Evolutionary conservation across 352 stramenopile genomes (phyloP), one percentile per base, ranked within the genome.

Genomic region (Phytopythium oedochilum): DNA sequence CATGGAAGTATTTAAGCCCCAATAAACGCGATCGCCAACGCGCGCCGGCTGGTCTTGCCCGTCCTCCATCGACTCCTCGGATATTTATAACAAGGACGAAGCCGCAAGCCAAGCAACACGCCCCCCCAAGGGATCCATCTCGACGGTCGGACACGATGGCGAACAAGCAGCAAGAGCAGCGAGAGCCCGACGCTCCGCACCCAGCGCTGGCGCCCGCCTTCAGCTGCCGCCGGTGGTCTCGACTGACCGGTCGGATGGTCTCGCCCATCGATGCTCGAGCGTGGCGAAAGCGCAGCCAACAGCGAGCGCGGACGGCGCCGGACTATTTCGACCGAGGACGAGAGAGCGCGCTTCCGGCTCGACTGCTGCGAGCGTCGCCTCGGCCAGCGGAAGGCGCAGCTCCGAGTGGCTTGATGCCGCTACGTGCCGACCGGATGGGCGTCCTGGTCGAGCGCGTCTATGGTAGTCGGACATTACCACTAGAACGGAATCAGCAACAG

Each of bases 221-320:
- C 55, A 82, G 71, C 54, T 79, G 71, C 63, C 68, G 68, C 49
- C 62, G 73, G 9, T 81, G 70, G 70, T 60, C 66, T 2, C 48
- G 60, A 18, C 50, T 78, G 20, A 77, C 65, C 8, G 70, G 70
- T 26, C 67, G 61, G 11, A 28, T 25, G 17, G 25, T 55, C 8
- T 55, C 49, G 3, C 23, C 25, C 0, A 55, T 34, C 25, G 49
- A 46, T 11, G 35, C 49, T 4, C 12, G 22, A 0, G 49, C 49
- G 18, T 55, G 49, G 49, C 22, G 25, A 10, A 55, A 55, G 49
- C 49, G 34, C 17, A 55, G 7, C 28, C 47, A 18, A 20, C 36
- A 39, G 38, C 56, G 14, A 32, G 34, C 25, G 28, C 39, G 11
- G 15, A 36, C 51, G 5, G 17, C 26, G 1, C n/a, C 23, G 15